phyloP scores from a whole-genome alignment of 495 filamentous ascomycete genomes.

The Daldinia caldariorum region DNA sequence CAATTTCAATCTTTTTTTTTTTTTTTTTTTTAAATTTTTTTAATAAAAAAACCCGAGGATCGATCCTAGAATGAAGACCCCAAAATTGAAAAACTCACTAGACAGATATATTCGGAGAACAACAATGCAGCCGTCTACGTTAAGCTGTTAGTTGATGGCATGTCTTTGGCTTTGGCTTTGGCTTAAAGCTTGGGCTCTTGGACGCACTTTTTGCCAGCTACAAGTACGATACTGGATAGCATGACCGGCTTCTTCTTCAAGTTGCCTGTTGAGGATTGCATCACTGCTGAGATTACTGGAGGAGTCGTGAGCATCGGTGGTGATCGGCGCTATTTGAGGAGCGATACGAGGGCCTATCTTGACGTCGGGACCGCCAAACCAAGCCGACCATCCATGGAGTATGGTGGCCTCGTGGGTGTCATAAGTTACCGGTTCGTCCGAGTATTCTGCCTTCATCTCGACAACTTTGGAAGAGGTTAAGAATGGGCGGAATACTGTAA shows the following conservation, averaged over 20 bases:
- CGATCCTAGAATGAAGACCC: no score
- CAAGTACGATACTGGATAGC: slow-evolving; percentile 90
- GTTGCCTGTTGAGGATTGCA: slow-evolving; percentile 72
- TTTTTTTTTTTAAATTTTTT: not conserved
- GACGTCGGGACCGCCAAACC: slow-evolving; percentile 53
- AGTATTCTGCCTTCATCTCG: slow-evolving; percentile 42
- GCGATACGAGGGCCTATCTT: slow-evolving; percentile 57
- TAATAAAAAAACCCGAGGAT: not conserved
- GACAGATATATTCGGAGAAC: slow-evolving; percentile 91
- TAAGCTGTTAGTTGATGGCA: slow-evolving; percentile 16
- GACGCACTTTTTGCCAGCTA: slow-evolving; percentile 83
- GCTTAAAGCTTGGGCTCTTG: slow-evolving; percentile 7
- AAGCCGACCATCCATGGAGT: slow-evolving; percentile 44
- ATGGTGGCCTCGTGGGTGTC: slow-evolving; percentile 19
- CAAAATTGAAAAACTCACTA: slow-evolving; percentile 53
- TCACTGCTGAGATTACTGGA: slow-evolving; percentile 55
- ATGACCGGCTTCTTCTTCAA: slow-evolving; percentile 78
- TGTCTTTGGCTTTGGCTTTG: slow-evolving; percentile 26
- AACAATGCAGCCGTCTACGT: slow-evolving; percentile 81
- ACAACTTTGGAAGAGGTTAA: not conserved
- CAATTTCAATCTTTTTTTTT: not conserved
- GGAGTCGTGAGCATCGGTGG: slow-evolving; percentile 47
- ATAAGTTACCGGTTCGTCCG: slow-evolving; percentile 29
- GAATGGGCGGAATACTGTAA: not conserved
- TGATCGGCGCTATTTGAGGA: slow-evolving; percentile 50